Evolutionary conservation across 768 basidiomycete species (phyloP).

Genomic region (Trametes sanguinea): DNA sequence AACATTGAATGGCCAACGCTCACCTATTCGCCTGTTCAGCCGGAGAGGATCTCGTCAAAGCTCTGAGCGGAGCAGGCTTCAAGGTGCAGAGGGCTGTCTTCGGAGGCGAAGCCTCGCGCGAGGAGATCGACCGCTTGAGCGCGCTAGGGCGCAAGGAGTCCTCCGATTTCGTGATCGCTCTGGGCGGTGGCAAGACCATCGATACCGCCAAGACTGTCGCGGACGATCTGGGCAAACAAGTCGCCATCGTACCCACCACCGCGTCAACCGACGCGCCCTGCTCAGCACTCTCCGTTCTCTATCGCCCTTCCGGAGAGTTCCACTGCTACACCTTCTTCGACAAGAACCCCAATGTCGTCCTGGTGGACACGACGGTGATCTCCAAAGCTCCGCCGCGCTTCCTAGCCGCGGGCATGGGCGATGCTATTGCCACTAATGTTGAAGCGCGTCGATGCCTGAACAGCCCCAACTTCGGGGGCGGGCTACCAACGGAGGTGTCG

Average conservation of each 20-base stretch:
- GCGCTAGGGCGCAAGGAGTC: constrained; percentile 20
- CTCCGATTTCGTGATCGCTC: constrained; percentile 34
- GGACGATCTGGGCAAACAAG: constrained; percentile 29
- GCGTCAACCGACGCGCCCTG: constrained; percentile 37
- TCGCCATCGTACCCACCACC: constrained; percentile 34
- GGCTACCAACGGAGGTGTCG: constrained; percentile 33
- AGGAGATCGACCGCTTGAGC: constrained; percentile 31
- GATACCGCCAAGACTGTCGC: constrained; percentile 34
- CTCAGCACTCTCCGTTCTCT: constrained; percentile 38
- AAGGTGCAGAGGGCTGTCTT: constrained; percentile 31
- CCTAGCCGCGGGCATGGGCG: constrained; percentile 36
- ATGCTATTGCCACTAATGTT: constrained; percentile 37
- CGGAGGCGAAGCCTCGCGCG: constrained; percentile 33
- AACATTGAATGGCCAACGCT: not conserved
- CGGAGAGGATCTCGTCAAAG: constrained; percentile 30
- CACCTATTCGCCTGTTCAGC: constrained; percentile 14
- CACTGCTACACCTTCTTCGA: constrained; percentile 34
- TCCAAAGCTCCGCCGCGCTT: constrained; percentile 33
- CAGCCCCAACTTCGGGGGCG: constrained; percentile 34
- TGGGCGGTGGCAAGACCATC: constrained; percentile 37
- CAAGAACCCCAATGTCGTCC: constrained; percentile 32
- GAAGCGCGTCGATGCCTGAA: constrained; percentile 29
- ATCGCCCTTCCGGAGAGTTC: constrained; percentile 33
- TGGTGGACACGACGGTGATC: constrained; percentile 36
- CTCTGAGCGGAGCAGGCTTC: constrained; percentile 28